Evolutionary conservation across 2,329 filamentous ascomycete species (phyloP), one percentile per base, ranked within the genome.

Genomic region (Trichoderma guizhouense): DNA sequence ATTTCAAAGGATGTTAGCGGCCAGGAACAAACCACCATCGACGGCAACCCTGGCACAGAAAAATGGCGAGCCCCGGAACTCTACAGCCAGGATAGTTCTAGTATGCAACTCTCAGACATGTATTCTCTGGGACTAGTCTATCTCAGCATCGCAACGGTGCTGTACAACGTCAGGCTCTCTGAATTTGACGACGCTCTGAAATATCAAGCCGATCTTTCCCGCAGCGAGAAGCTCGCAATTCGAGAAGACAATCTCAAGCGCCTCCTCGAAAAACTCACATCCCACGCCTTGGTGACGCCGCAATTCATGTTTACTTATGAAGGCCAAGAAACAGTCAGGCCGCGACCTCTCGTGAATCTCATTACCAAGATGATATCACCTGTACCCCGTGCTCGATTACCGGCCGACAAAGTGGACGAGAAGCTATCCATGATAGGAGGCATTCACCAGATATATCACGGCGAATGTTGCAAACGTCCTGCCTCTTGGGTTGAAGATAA

Each of bases 101-200:
- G 83, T 55, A 85, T 86, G 83, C 81, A 84, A 72, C 78, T 82
- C 1, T 84, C 84, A 7, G 85, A 86, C 72, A 81, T 86, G 6
- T 86, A 84, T 74, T 85, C 84, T 2, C 80, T 86, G 3, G 85
- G 85, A 0, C 77, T 86, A 3, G 81, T 86, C 1, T 83, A 83
- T 63, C 76, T 86, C 7, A 84, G 82, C 72, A 81, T 86, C 18
- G 80, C 83, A 3, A 84, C 83, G 0, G 78, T 84, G 2, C 74
- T 86, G 0, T 84, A 86, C 73, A 79, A 82, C 39, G 81, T 78
- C 11, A 78, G 80, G 2, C 73, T 84, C 15, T 76, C 77, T 18
- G 80, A 82, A 11, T 85, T 84, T 73, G 81, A 86, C 21, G 77
- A 79, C 12, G 76, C 81, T 3, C 74, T 85, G 9, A 81, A 72